Conservation (phyloP, 176 grass and related monocot genomes). For the Musa troglodytarum region DNA sequence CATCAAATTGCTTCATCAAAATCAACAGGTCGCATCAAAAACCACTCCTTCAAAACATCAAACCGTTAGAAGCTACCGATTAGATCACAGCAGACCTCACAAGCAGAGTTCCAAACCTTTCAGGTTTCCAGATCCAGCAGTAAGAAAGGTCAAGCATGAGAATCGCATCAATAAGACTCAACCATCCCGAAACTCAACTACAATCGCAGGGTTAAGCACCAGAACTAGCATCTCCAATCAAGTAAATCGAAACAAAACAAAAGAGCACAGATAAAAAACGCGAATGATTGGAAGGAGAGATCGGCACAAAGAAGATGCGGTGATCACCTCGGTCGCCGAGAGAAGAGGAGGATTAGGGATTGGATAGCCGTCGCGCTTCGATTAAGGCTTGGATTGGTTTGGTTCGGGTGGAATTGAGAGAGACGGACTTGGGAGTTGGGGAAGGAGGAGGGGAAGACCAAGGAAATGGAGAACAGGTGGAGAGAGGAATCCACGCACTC, state of each 20-base stretch:
- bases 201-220: neutral
- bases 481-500: conserved; percentile 3
- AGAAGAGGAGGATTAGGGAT: neutral
- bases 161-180: neutral
- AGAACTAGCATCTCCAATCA: neutral
- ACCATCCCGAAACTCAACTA: neutral
- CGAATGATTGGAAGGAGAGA: neutral
- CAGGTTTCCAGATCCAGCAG: neutral
- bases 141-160: neutral
- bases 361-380: neutral
- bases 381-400: neutral
- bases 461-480: neutral
- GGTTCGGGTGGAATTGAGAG: neutral
- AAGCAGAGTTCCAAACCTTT: neutral
- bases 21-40: neutral
- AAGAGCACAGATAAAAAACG: neutral
- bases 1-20: neutral
- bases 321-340: neutral
- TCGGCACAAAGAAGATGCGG: neutral
- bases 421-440: neutral
- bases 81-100: neutral
- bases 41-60: neutral
- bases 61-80: neutral
- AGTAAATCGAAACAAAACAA: neutral
- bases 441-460: neutral